Conservation (phyloP, 805 yeast genomes). For the Lachancea cidri region DNA sequence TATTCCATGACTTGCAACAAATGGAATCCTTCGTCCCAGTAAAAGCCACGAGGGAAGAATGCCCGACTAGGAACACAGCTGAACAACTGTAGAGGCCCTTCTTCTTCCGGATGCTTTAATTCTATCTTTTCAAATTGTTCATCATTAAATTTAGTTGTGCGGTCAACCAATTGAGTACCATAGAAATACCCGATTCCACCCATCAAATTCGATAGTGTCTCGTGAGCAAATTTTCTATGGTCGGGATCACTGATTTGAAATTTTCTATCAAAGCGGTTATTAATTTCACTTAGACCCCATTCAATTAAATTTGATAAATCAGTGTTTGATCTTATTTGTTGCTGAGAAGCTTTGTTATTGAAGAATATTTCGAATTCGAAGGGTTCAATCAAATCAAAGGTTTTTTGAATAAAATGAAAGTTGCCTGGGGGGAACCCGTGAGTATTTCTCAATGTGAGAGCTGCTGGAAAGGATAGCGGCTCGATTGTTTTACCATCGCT, state of each 20-base stretch:
- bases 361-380: constrained; percentile 72
- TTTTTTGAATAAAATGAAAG: constrained; percentile 71
- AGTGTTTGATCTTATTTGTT: constrained; percentile 35
- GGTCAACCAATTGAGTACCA: constrained; percentile 79
- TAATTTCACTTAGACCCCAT: constrained; percentile 28
- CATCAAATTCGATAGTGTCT: constrained; percentile 70
- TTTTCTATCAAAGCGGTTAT: constrained; percentile 43
- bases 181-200: constrained; percentile 90
- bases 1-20: constrained; percentile 73
- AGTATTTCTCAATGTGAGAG: constrained; percentile 52
- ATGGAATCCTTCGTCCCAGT: constrained; percentile 99
- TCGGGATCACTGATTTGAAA: constrained; percentile 41
- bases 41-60: constrained; percentile 93
- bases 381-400: constrained; percentile 51
- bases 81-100: constrained; percentile 75
- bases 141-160: constrained; percentile 61
- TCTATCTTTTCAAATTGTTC: constrained; percentile 56
- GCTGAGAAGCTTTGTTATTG: constrained; percentile 41
- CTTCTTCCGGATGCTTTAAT: constrained; percentile 48
- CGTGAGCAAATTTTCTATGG: constrained; percentile 61
- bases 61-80: constrained; percentile 89
- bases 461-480: constrained; percentile 37
- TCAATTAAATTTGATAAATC: constrained; percentile 16
- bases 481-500: constrained; percentile 23
- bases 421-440: constrained; percentile 61